Percentiles rank a stretch among this genome's conserved stretches.
phyloP scores from a whole-genome alignment of 257 asterid genomes.

The Lithospermum erythrorhizon region DNA sequence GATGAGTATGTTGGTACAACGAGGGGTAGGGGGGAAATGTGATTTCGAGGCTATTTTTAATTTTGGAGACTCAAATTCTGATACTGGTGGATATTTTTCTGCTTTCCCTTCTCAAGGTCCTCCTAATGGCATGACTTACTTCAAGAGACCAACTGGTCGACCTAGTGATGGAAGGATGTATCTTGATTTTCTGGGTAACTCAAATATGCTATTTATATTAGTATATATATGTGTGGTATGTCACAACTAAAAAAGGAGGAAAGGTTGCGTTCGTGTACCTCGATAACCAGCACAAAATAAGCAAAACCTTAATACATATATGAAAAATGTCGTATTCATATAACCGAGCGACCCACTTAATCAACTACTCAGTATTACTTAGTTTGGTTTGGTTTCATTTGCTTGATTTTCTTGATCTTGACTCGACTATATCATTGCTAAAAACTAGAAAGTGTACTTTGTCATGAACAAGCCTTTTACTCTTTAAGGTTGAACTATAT shows the following conservation, averaged over 20 bases:
- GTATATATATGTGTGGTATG: not conserved
- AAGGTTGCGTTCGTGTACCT: no score
- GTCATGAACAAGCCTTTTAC: not conserved
- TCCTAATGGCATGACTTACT: slow-evolving; percentile 68
- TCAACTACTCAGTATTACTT: no score
- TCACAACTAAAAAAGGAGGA: no score
- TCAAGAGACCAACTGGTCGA: slow-evolving; percentile 56
- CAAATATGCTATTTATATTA: not conserved
- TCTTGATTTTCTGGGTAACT: slow-evolving; percentile 60
- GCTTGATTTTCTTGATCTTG: no score
- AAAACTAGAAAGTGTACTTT: not conserved
- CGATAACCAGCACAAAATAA: no score
- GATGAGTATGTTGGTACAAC: not conserved
- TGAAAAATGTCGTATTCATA: no score
- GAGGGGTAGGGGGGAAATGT: slow-evolving; percentile 20
- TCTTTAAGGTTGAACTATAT: no score
- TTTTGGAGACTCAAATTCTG: slow-evolving; percentile 78
- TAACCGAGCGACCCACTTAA: no score
- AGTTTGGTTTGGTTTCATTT: no score
- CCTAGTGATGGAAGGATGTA: slow-evolving; percentile 67
- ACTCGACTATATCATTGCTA: not conserved
- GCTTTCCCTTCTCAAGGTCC: slow-evolving; percentile 54
- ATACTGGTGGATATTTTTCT: slow-evolving; percentile 64
- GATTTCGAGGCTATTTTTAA: slow-evolving; percentile 55
- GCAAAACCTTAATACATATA: no score